phyloP scores from a whole-genome alignment of 257 asterid species.

The Knoxia roxburghii region DNA sequence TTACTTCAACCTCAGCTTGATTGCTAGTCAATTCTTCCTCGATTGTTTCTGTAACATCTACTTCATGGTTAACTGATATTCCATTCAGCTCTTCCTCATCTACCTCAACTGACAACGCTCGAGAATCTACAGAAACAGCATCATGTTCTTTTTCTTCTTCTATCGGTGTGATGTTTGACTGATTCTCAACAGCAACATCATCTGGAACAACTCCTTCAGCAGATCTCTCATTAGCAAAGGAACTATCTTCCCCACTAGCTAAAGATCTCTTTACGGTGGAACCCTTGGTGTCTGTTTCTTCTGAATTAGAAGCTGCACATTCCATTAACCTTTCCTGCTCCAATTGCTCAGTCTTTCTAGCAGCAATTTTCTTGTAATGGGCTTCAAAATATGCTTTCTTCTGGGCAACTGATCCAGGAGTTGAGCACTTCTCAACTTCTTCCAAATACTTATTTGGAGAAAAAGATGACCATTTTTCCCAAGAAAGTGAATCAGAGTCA shows the following conservation, averaged over 20 bases:
- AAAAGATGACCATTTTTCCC: constrained; percentile 96
- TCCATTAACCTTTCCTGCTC: constrained; percentile 47
- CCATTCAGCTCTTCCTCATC: constrained; percentile 26
- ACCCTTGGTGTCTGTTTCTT: constrained; percentile 26
- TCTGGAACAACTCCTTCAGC: constrained; percentile 29
- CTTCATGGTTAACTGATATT: constrained; percentile 17
- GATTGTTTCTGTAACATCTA: constrained; percentile 21
- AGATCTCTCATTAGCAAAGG: constrained; percentile 22
- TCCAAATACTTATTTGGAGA: constrained; percentile 89
- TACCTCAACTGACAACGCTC: constrained; percentile 23
- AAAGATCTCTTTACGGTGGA: constrained; percentile 15
- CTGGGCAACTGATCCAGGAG: constrained; percentile 93
- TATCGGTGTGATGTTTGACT: background rate
- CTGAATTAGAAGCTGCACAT: constrained; percentile 21
- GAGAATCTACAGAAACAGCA: constrained; percentile 24
- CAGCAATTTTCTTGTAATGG: constrained; percentile 84
- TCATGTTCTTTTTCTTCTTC: constrained; percentile 14
- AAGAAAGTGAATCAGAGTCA: constrained; percentile 73
- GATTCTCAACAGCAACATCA: constrained; percentile 13
- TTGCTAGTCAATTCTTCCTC: constrained; percentile 25
- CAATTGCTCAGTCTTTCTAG: constrained; percentile 61
- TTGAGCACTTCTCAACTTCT: constrained; percentile 79
- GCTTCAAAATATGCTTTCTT: constrained; percentile 96
- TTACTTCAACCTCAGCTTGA: constrained; percentile 22
- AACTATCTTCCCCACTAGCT: constrained; percentile 9